A percentile compares a stretch with the other conserved stretches of the same genome.
These are phyloP conservation scores for Pseudozyma flocculosa DNA, from an alignment of 1,284 basidiomycete genomes.

Conservation along the genomic window DNA sequence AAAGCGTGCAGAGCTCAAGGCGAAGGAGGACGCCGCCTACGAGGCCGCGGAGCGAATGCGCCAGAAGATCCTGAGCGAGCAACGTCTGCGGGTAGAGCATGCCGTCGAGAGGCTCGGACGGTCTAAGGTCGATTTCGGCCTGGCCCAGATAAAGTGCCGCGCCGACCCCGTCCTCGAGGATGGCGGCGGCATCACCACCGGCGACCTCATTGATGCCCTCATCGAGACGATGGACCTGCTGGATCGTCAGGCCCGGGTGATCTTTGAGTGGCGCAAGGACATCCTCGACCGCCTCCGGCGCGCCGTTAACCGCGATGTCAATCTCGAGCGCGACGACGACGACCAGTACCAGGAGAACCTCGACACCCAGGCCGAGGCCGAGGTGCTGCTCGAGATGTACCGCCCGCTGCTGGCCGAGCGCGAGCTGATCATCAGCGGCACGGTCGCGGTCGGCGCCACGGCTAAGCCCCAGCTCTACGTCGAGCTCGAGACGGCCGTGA, in stretches of 20 bases:
- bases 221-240: constrained; percentile 13
- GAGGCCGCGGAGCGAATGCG: no score
- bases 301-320: constrained; percentile 51
- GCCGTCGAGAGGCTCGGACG: no score
- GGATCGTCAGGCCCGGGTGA: constrained; percentile 34
- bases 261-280: constrained; percentile 40
- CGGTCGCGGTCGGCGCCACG: constrained; percentile 38
- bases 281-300: constrained; percentile 33
- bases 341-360: constrained; percentile 55
- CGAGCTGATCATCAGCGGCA: constrained; percentile 45
- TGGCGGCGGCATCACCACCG: constrained; percentile 18
- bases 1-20: no score
- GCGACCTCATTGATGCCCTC: constrained; percentile 7
- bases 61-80: no score
- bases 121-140: no score
- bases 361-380: constrained; percentile 52
- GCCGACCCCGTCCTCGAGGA: constrained; percentile 12
- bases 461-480: constrained; percentile 40
- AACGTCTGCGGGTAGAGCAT: no score
- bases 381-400: constrained; percentile 54
- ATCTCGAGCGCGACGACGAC: constrained; percentile 46
- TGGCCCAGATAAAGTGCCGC: no score
- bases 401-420: constrained; percentile 46
- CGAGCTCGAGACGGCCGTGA: constrained; percentile 34
- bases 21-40: no score